These are phyloP conservation scores for Citeromyces matritensis DNA, from an alignment of 805 yeast genomes.

Conservation along the genomic window DNA sequence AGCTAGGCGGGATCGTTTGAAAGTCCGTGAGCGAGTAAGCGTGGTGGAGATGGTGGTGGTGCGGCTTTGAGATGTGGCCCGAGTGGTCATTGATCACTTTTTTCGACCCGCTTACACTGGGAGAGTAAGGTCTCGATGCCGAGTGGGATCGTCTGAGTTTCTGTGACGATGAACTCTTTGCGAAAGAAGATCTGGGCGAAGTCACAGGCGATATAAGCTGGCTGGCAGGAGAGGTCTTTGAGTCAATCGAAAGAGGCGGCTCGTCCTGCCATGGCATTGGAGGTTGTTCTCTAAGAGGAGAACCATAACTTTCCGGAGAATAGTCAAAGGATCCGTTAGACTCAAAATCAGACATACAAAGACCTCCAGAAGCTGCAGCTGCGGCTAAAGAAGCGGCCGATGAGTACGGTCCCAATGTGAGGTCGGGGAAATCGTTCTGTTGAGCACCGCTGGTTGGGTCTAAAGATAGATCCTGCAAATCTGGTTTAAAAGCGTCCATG, in stretches of 20 bases:
- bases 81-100: not conserved
- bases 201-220: too few relatives aligned
- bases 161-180: not conserved
- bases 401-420: constrained; percentile 13
- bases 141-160: constrained; percentile 1
- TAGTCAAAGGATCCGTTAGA: not conserved
- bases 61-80: constrained; percentile 1
- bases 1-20: too few relatives aligned
- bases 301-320: not conserved
- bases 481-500: too few relatives aligned
- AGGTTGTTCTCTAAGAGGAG: not conserved
- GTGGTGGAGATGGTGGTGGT: not conserved
- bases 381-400: constrained; percentile 16
- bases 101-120: not conserved
- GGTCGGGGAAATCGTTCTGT: constrained; percentile 4
- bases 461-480: not conserved
- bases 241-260: too few relatives aligned
- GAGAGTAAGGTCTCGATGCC: constrained; percentile 1
- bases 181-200: too few relatives aligned
- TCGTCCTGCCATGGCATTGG: not conserved
- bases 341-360: constrained; percentile 15
- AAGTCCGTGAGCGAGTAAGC: not conserved
- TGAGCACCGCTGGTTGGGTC: not conserved
- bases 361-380: constrained; percentile 13
- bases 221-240: too few relatives aligned